Percentiles rank a stretch among this genome's conserved stretches.
phyloP scores from a whole-genome alignment of 1,284 basidiomycete species.

The Veloboletus limbatus region DNA sequence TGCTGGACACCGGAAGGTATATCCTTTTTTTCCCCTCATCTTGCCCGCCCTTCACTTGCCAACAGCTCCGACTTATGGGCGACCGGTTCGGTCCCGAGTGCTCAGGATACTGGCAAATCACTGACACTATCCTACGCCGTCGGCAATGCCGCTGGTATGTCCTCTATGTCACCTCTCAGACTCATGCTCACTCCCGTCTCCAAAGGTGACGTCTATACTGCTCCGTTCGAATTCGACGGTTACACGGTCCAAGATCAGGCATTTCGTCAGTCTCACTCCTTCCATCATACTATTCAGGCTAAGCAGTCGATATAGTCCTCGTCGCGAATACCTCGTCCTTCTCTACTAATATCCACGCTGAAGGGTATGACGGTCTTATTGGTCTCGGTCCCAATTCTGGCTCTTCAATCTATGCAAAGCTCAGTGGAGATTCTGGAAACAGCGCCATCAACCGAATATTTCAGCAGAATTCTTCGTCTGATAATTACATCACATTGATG shows the following conservation, averaged over 20 bases:
- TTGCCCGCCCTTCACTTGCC: slow-evolving; percentile 6
- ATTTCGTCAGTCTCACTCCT: slow-evolving; percentile 53
- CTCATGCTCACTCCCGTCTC: slow-evolving; percentile 4
- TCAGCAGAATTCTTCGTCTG: slow-evolving; percentile 46
- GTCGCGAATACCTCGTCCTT: slow-evolving; percentile 66
- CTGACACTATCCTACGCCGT: slow-evolving; percentile 65
- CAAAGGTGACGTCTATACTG: slow-evolving; percentile 57
- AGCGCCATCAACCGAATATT: slow-evolving; percentile 61
- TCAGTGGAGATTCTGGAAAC: slow-evolving; percentile 50
- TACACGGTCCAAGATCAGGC: slow-evolving; percentile 64
- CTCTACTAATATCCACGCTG: slow-evolving; percentile 53
- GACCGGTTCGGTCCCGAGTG: slow-evolving; percentile 28
- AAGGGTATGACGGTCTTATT: slow-evolving; percentile 69
- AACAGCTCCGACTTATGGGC: slow-evolving; percentile 35
- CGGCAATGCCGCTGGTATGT: slow-evolving; percentile 58
- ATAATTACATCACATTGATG: slow-evolving; percentile 68
- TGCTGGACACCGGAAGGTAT: slow-evolving; percentile 61
- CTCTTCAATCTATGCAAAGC: slow-evolving; percentile 58
- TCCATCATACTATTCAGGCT: slow-evolving; percentile 4
- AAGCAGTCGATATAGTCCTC: slow-evolving; percentile 45
- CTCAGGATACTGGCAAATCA: slow-evolving; percentile 56
- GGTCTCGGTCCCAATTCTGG: slow-evolving; percentile 74
- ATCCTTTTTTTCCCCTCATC: neutral
- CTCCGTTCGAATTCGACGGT: slow-evolving; percentile 53
- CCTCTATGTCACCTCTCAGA: neutral